Evolutionary conservation across 2,329 filamentous ascomycete genomes (phyloP).

Genomic region (Lojkania enalia): DNA sequence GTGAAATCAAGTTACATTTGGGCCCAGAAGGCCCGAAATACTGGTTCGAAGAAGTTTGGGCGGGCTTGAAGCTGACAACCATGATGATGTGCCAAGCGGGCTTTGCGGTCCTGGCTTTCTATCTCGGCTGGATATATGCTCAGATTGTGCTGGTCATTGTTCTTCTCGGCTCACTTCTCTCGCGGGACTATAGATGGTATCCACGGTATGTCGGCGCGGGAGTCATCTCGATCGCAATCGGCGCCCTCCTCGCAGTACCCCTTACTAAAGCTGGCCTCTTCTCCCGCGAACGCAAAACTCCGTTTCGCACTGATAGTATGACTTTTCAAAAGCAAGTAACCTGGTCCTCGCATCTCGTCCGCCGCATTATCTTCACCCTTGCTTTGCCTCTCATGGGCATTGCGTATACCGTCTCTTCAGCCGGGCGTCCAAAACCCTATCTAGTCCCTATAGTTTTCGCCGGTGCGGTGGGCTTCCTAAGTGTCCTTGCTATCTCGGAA

Average conservation of each 20-base stretch:
- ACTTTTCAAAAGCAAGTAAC: slow-evolving; percentile 66
- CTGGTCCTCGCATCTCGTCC: slow-evolving; percentile 73
- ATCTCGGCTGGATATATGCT: slow-evolving; percentile 77
- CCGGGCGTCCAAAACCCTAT: slow-evolving; percentile 60
- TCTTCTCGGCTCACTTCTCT: slow-evolving; percentile 70
- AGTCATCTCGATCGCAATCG: slow-evolving; percentile 67
- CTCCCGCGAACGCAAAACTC: slow-evolving; percentile 64
- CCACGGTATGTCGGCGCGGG: slow-evolving; percentile 69
- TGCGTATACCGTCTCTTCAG: slow-evolving; percentile 68
- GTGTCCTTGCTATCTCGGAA: slow-evolving; percentile 73
- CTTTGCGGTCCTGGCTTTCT: slow-evolving; percentile 72
- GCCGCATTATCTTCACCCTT: slow-evolving; percentile 68
- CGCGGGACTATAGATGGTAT: slow-evolving; percentile 65
- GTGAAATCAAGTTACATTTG: slow-evolving; percentile 77
- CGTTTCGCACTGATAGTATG: slow-evolving; percentile 66
- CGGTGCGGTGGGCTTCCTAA: slow-evolving; percentile 68
- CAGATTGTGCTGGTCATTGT: slow-evolving; percentile 74
- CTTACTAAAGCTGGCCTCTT: slow-evolving; percentile 73
- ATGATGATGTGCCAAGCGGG: slow-evolving; percentile 76
- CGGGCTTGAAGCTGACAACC: slow-evolving; percentile 66
- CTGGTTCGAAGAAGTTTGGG: slow-evolving; percentile 77
- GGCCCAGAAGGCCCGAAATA: slow-evolving; percentile 71
- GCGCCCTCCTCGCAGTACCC: slow-evolving; percentile 70
- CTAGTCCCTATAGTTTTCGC: slow-evolving; percentile 69
- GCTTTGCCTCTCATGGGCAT: slow-evolving; percentile 68